phyloP scores from a whole-genome alignment of 352 stramenopile genomes.

The Phytopythium aichiense region DNA sequence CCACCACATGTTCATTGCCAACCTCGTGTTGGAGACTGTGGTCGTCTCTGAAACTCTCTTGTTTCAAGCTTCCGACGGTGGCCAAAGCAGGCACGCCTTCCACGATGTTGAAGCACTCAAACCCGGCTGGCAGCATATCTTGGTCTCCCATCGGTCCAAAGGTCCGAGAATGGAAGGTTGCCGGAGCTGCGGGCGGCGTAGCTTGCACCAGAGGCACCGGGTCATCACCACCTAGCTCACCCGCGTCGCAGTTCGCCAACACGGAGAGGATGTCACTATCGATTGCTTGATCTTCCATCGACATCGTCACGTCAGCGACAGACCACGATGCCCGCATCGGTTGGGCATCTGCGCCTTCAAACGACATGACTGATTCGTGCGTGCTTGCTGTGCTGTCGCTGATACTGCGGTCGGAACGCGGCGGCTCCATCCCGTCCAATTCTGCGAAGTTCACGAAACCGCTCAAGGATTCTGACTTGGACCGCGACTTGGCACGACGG shows the following conservation, averaged over 20 bases:
- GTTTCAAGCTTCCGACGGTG: not conserved
- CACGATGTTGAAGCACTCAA: slow-evolving; percentile 45
- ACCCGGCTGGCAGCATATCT: slow-evolving; percentile 30
- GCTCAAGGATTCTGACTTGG: slow-evolving; percentile 58
- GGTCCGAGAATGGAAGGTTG: slow-evolving; percentile 21
- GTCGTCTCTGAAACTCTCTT: slow-evolving; percentile 1
- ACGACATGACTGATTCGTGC: slow-evolving; percentile 20
- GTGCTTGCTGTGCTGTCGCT: slow-evolving; percentile 27
- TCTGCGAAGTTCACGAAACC: slow-evolving; percentile 25
- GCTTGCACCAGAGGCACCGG: slow-evolving; percentile 6
- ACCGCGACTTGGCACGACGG: slow-evolving; percentile 42
- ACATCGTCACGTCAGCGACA: slow-evolving; percentile 20
- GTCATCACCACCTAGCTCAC: slow-evolving; percentile 26
- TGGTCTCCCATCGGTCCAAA: slow-evolving; percentile 27
- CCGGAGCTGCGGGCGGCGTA: not conserved
- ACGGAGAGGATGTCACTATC: slow-evolving; percentile 77
- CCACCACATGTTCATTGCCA: slow-evolving; percentile 5
- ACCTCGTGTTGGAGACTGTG: slow-evolving; percentile 1
- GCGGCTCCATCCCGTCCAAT: slow-evolving; percentile 23
- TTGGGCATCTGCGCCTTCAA: slow-evolving; percentile 10
- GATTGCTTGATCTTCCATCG: slow-evolving; percentile 62
- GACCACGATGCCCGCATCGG: slow-evolving; percentile 16
- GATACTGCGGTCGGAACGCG: slow-evolving; percentile 25
- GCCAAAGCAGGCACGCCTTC: slow-evolving; percentile 12
- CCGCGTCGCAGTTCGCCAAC: slow-evolving; percentile 44